Conservation (phyloP, 108 stramenopile species). For the Pseudonitzschia delicatissima region DNA sequence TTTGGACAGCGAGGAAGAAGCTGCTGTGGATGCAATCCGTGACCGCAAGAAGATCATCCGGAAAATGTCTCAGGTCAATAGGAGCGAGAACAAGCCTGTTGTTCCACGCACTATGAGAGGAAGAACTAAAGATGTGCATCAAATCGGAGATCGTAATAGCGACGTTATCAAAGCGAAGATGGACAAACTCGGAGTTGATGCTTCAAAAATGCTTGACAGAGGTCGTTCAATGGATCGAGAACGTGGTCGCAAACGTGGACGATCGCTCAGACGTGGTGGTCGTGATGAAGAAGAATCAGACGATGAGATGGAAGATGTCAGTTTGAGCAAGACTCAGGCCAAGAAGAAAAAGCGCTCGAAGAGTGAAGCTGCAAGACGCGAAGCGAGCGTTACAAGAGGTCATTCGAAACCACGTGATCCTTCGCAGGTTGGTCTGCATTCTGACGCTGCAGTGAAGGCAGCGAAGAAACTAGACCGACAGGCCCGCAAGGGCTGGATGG, state of each 20-base stretch:
- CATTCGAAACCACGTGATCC: constrained; percentile 81
- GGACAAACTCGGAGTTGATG: constrained; percentile 73
- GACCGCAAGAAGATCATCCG: constrained; percentile 67
- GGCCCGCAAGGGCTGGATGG: constrained; percentile 64
- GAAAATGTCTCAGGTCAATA: constrained; percentile 49
- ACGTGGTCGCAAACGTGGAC: constrained; percentile 58
- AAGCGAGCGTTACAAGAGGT: constrained; percentile 61
- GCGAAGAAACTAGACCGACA: constrained; percentile 70
- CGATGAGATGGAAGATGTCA: constrained; percentile 61
- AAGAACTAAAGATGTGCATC: constrained; percentile 66
- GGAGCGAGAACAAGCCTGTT: constrained; percentile 64
- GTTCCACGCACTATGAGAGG: constrained; percentile 70
- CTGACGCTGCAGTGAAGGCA: constrained; percentile 52
- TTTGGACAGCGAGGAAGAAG: constrained; percentile 79
- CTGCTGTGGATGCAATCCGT: constrained; percentile 74
- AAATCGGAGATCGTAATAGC: constrained; percentile 52
- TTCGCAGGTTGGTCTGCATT: constrained; percentile 76
- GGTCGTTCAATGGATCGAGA: constrained; percentile 61
- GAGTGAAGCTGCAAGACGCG: constrained; percentile 50
- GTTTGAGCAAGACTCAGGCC: constrained; percentile 60
- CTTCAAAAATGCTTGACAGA: constrained; percentile 63
- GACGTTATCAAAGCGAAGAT: constrained; percentile 63
- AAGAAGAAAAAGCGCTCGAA: constrained; percentile 71
- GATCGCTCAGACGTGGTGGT: constrained; percentile 35
- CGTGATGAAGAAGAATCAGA: constrained; percentile 9